Conservation (phyloP, 2,329 filamentous ascomycete genomes). For the Colletotrichum abscissum region DNA sequence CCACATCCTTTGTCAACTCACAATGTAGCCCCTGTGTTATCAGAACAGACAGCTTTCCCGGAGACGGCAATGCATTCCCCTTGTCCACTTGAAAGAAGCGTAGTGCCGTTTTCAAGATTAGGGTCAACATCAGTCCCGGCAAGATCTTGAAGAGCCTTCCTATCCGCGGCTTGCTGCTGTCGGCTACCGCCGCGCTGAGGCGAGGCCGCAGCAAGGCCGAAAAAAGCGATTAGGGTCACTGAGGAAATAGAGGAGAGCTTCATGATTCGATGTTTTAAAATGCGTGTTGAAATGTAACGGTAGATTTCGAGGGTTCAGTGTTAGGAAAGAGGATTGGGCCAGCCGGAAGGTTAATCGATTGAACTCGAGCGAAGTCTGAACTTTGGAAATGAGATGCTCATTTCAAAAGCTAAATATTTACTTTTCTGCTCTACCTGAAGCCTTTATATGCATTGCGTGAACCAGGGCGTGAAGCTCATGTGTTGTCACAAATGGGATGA, state of each 20-base stretch:
- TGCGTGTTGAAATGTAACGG: background rate
- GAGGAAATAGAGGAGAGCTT: background rate
- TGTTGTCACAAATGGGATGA: background rate
- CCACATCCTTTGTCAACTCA: background rate
- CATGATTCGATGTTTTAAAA: background rate
- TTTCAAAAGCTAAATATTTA: too few relatives aligned
- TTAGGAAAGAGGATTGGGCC: too few relatives aligned
- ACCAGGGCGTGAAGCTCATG: too few relatives aligned
- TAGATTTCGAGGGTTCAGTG: too few relatives aligned
- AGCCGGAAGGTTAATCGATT: too few relatives aligned
- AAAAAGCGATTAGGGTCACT: background rate
- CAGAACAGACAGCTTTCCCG: slow-evolving; percentile 20
- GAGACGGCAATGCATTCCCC: slow-evolving; percentile 24
- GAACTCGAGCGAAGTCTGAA: too few relatives aligned
- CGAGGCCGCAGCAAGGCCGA: slow-evolving; percentile 6
- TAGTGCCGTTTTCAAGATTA: slow-evolving; percentile 23
- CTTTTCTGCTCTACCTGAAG: background rate
- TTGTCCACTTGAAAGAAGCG: slow-evolving; percentile 15
- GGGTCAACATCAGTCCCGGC: slow-evolving; percentile 22
- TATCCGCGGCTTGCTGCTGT: slow-evolving; percentile 13
- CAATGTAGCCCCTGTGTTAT: slow-evolving; percentile 11
- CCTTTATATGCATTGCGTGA: too few relatives aligned
- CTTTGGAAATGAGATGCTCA: too few relatives aligned
- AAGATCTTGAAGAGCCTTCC: slow-evolving; percentile 19
- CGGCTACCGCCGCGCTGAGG: slow-evolving; percentile 17